Conservation (phyloP, 228 moss, liverwort and hornwort species). For the Sphagnum magellanicum region DNA sequence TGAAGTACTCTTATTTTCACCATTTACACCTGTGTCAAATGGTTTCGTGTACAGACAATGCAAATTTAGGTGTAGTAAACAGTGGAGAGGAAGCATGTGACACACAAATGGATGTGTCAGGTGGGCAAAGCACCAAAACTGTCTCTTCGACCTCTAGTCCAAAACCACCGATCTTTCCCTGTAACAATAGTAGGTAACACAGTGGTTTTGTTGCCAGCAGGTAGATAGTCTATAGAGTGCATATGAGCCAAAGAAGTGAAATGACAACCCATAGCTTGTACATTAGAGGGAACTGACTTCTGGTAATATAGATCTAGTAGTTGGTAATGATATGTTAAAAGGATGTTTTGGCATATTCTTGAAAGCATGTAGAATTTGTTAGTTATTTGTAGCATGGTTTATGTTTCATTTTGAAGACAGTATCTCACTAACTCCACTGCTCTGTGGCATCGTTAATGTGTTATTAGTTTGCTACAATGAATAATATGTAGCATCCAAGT, state of each 20-base stretch:
- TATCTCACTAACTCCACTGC: conserved; percentile 16
- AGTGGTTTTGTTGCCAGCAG: conserved; percentile 30
- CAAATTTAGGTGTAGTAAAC: conserved; percentile 49
- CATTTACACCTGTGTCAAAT: no score
- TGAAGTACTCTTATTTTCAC: no score
- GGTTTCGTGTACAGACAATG: conserved; percentile 39
- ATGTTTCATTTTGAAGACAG: conserved; percentile 28
- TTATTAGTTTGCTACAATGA: conserved; percentile 19
- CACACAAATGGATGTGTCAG: conserved; percentile 77
- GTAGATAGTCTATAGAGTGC: conserved; percentile 15
- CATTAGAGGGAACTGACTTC: conserved; percentile 54
- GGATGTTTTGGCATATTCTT: conserved; percentile 23
- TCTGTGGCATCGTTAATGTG: conserved; percentile 23
- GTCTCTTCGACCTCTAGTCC: conserved; percentile 42
- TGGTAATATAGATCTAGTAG: conserved; percentile 58
- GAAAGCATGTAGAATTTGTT: conserved; percentile 17
- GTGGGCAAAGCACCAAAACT: conserved; percentile 41
- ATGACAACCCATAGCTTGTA: conserved; percentile 46
- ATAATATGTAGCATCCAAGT: conserved; percentile 14
- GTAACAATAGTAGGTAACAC: conserved; percentile 61
- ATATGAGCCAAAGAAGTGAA: conserved; percentile 35
- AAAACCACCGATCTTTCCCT: conserved; percentile 43
- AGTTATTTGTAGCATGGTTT: conserved; percentile 9
- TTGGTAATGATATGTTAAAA: conserved; percentile 26
- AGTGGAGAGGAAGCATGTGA: conserved; percentile 59